Percentiles rank a stretch among this genome's conserved stretches.
phyloP scores from a whole-genome alignment of 768 basidiomycete species.

The Rhodosporidiobolus sp. region DNA sequence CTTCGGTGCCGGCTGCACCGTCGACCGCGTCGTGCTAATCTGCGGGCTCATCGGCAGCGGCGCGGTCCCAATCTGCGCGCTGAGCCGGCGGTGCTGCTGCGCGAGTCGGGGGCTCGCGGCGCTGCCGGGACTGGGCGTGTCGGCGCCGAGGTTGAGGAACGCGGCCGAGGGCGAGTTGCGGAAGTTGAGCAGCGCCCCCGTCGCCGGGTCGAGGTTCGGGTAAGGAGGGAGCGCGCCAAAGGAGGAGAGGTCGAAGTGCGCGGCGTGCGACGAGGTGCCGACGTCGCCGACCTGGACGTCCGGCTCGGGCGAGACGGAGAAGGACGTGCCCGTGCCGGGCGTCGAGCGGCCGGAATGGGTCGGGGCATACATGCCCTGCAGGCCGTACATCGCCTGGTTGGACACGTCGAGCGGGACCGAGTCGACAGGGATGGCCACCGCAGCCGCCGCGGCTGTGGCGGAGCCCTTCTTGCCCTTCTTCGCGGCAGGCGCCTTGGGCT shows the following conservation, averaged over 20 bases:
- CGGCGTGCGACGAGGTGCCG: neutral
- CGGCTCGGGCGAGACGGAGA: constrained; percentile 5
- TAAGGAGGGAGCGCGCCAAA: neutral
- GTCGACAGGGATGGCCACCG: neutral
- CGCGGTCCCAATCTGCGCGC: too few relatives aligned
- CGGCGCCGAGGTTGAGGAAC: constrained; percentile 13
- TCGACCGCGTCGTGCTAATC: constrained; percentile 9
- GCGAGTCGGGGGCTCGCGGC: neutral
- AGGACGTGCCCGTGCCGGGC: neutral
- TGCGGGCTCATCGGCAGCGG: neutral
- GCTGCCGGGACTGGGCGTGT: neutral
- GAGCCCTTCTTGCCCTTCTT: neutral
- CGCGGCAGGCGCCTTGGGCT: neutral
- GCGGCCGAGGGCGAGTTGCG: constrained; percentile 13
- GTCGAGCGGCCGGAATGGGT: neutral
- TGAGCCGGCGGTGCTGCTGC: neutral
- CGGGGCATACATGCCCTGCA: neutral
- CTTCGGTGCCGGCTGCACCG: constrained; percentile 47
- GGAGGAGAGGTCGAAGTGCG: constrained; percentile 1
- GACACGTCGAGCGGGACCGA: neutral
- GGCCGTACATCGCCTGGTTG: constrained; percentile 4
- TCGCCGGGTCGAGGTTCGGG: neutral
- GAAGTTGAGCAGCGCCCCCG: neutral
- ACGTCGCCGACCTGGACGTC: constrained; percentile 1
- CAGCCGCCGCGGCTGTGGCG: neutral